These are phyloP conservation scores for Thelonectria olida DNA, from an alignment of 2,329 filamentous ascomycete genomes.

Conservation along the genomic window DNA sequence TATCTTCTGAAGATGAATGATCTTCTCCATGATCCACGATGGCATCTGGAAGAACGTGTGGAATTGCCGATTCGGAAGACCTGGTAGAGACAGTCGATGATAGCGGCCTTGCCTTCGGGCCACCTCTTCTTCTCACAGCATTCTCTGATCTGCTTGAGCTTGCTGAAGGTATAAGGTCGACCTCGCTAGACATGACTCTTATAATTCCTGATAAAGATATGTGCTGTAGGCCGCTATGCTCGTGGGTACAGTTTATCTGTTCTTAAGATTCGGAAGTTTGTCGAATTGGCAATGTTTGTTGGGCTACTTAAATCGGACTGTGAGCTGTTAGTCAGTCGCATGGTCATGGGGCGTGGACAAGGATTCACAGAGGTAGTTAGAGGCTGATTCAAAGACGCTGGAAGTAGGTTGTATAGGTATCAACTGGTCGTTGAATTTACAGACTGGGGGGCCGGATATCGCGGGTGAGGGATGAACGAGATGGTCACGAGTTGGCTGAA, in stretches of 20 bases:
- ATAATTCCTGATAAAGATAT: background rate
- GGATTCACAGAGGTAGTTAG: background rate
- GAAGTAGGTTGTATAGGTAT: background rate
- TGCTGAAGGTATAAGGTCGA: background rate
- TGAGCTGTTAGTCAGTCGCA: background rate
- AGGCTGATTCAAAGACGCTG: background rate
- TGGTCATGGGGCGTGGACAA: background rate
- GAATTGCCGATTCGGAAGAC: background rate
- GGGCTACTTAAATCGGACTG: background rate
- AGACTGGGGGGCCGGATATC: background rate
- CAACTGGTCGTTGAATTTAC: background rate
- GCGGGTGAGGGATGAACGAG: background rate
- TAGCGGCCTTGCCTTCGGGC: background rate
- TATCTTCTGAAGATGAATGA: background rate
- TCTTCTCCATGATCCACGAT: background rate
- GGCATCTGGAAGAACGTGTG: background rate
- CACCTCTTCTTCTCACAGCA: background rate
- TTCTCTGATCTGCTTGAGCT: background rate
- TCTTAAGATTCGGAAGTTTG: background rate
- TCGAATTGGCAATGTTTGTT: background rate
- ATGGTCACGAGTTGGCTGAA: too few species aligned
- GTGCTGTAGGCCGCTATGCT: background rate
- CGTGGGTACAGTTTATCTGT: background rate
- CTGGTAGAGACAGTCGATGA: constrained; percentile 6
- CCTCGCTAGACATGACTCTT: background rate